Conservation (phyloP, 495 filamentous ascomycete species). For the Filosporella fistucella region DNA sequence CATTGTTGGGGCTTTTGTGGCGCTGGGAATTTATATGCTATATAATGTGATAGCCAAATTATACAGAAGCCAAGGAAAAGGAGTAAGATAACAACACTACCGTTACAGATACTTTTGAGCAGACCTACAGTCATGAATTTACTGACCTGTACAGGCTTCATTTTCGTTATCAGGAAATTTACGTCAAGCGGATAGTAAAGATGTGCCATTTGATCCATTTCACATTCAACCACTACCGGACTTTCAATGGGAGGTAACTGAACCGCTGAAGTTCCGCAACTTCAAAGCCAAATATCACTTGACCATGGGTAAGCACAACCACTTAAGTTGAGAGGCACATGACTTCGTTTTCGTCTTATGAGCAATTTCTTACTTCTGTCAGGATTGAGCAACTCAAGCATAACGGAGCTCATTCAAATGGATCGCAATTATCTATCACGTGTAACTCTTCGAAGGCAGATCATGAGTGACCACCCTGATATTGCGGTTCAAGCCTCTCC, state of each 20-base stretch:
- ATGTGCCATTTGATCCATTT: slow-evolving; percentile 3
- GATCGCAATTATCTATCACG: slow-evolving; percentile 61
- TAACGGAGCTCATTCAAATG: slow-evolving; percentile 60
- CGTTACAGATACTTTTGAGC: no score
- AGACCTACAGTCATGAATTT: no score
- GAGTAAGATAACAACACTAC: no score
- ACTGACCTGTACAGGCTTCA: no score
- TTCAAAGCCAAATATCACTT: slow-evolving; percentile 70
- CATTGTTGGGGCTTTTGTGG: no score
- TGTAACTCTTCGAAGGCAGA: slow-evolving; percentile 44
- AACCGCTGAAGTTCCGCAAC: slow-evolving; percentile 57
- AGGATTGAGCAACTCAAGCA: slow-evolving; percentile 33
- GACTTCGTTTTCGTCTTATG: no score
- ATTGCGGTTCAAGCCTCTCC: slow-evolving; percentile 41
- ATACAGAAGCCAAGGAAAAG: no score
- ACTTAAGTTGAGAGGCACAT: not conserved
- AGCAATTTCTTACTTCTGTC: no score
- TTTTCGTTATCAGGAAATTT: no score
- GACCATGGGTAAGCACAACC: slow-evolving; percentile 57
- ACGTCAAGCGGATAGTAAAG: no score
- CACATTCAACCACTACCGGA: slow-evolving; percentile 41
- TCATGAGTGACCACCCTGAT: slow-evolving; percentile 43
- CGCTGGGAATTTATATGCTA: no score
- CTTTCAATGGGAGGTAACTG: slow-evolving; percentile 57
- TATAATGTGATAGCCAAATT: no score